Conservation (phyloP, 164 flowering plant species). For the Vitis labrusca region DNA sequence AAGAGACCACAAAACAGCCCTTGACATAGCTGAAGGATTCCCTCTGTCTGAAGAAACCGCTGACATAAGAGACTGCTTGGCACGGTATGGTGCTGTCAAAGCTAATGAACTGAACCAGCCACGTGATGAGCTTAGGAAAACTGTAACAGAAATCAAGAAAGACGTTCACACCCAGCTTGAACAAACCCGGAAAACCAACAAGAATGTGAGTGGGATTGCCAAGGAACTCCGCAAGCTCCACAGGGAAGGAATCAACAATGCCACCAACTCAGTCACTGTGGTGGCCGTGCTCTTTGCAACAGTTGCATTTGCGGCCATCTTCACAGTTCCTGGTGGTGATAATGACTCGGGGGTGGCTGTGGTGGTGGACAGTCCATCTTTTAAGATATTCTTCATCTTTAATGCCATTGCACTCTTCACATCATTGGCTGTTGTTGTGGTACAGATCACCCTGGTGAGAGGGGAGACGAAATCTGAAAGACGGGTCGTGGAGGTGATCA, state of each 20-base stretch:
- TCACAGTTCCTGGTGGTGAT: conserved; percentile 78
- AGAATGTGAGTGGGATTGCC: conserved; percentile 62
- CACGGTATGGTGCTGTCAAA: conserved; percentile 50
- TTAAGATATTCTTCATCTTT: conserved; percentile 68
- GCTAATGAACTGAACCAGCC: conserved; percentile 81
- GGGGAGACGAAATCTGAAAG: conserved; percentile 75
- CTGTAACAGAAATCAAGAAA: conserved; percentile 69
- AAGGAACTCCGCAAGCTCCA: conserved; percentile 70
- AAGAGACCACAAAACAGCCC: conserved; percentile 74
- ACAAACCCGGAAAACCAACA: conserved; percentile 71
- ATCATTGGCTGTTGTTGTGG: conserved; percentile 79
- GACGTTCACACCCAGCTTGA: conserved; percentile 78
- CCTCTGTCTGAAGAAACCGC: conserved; percentile 60
- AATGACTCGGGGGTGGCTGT: conserved; percentile 49
- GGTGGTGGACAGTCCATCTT: conserved; percentile 38
- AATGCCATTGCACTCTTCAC: conserved; percentile 77
- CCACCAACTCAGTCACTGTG: conserved; percentile 79
- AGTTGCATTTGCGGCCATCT: conserved; percentile 79
- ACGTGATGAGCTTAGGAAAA: conserved; percentile 67
- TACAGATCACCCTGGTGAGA: conserved; percentile 74
- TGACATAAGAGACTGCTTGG: conserved; percentile 54
- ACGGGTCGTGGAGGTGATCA: conserved; percentile 66
- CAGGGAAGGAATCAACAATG: conserved; percentile 75
- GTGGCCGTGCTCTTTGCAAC: conserved; percentile 83
- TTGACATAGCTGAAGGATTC: conserved; percentile 74